Evolutionary conservation across 768 basidiomycete species (phyloP).

Genomic region (Psilocybe azurescens): DNA sequence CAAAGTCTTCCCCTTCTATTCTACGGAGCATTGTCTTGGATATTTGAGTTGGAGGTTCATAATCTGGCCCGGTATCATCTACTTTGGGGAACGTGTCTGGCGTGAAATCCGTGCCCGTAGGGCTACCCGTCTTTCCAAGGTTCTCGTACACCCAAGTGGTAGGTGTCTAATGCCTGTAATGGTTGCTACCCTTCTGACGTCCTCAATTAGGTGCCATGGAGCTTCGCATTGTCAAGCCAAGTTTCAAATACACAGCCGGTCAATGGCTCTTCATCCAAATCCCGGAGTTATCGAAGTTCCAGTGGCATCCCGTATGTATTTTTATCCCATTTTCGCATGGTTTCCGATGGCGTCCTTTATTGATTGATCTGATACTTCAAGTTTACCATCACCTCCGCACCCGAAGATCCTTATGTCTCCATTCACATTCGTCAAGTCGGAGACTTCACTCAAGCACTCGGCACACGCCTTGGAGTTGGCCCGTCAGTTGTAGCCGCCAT

Average conservation of each 20-base stretch:
- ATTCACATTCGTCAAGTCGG: constrained; percentile 95
- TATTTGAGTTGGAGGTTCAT: constrained; percentile 91
- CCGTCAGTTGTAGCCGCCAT: constrained; percentile 78
- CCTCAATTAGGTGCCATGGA: constrained; percentile 80
- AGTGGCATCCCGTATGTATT: constrained; percentile 94
- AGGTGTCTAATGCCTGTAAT: constrained; percentile 26
- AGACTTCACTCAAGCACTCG: constrained; percentile 84
- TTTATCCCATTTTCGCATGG: constrained; percentile 5
- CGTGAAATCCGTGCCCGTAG: constrained; percentile 83
- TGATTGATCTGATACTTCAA: constrained; percentile 33
- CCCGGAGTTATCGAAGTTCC: constrained; percentile 80
- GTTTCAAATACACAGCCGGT: constrained; percentile 89
- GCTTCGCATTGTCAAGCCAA: constrained; percentile 88
- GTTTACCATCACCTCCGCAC: constrained; percentile 96
- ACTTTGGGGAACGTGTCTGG: constrained; percentile 86
- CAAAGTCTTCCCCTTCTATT: constrained; percentile 84
- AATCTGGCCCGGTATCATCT: constrained; percentile 91
- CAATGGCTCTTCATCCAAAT: constrained; percentile 93
- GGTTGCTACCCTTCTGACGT: not conserved
- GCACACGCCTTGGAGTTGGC: constrained; percentile 84
- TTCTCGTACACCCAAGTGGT: constrained; percentile 90
- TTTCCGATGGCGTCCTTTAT: constrained; percentile 6
- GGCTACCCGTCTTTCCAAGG: constrained; percentile 81
- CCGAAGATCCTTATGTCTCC: constrained; percentile 92
- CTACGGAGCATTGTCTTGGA: constrained; percentile 85